Evolutionary conservation across 176 grass and related monocot genomes (phyloP), one percentile per base, ranked within the genome.

Genomic region (Eragrostis curvula): DNA sequence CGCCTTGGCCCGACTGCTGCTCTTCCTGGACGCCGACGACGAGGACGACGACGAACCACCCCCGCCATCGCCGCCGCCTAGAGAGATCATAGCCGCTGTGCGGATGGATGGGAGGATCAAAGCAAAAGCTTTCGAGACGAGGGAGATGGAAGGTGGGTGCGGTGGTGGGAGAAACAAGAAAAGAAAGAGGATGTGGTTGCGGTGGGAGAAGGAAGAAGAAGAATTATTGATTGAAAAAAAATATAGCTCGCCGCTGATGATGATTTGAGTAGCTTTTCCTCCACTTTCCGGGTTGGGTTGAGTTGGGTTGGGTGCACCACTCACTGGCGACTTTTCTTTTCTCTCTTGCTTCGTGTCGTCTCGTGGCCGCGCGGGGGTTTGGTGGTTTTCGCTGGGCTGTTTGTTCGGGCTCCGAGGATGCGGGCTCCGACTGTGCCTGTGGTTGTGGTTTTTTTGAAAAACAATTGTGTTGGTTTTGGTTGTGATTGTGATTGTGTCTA

Each of bases 31-130:
- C 21, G 87, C 21, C 10, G 76, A 51, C 3, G 88, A 23, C 0
- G 86, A 81, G 1, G 89, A 87, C 0, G 86, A 84, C 0, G 88
- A 86, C 69, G 43, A 45, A 8, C 43, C 43, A 4, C 32, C n/a
- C n/a, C n/a, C n/a, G n/a, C n/a, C n/a, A 0, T 6, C 52, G 2
- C 56, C 66, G 3, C 51, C 63, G 39, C 77, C 84, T 86, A 81
- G 23, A 64, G 90, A 81, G 50, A 90, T 76, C 94, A 93, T 93
- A 23, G 76, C 75, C 40, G 32, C 32, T 36, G 32, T 3, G 53
- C 20, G 7, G 53, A 60, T 60, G n/a, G 57, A 60, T 25, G 0
- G 18, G 18, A 52, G 50, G 25, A 60, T 3, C 20, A 23, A 57
- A 21, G 21, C 43, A 36, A 36, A 36, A 36, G 32, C 32, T 36